Conservation (phyloP, 2,329 filamentous ascomycete species). For the Pseudonectria buxi region DNA sequence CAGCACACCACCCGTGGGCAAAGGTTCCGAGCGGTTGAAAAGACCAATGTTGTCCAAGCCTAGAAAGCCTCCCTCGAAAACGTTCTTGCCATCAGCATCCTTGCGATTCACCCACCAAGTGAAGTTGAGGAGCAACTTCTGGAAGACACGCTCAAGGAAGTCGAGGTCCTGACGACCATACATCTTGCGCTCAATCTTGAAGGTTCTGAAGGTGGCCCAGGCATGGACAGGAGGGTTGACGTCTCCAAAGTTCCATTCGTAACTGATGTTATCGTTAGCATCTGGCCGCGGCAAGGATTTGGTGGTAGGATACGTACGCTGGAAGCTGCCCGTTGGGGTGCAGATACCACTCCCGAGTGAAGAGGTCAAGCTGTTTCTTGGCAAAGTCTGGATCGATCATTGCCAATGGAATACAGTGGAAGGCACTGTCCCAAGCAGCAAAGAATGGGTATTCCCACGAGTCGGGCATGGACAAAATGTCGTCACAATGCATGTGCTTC, state of each 20-base stretch:
- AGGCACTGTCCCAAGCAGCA: conserved; percentile 93
- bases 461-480: conserved; percentile 95
- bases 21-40: conserved; percentile 92
- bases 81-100: conserved; percentile 88
- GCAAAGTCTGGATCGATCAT: conserved; percentile 98
- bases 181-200: conserved; percentile 98
- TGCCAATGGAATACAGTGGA: conserved; percentile 90
- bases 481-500: conserved; percentile 92
- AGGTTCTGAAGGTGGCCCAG: conserved; percentile 90
- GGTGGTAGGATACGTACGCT: conserved; percentile 48
- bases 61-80: conserved; percentile 94
- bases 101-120: conserved; percentile 99
- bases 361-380: conserved; percentile 94
- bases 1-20: conserved; percentile 86
- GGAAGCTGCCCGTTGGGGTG: conserved; percentile 94
- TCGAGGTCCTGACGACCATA: conserved; percentile 92
- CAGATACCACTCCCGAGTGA: conserved; percentile 98
- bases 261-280: conserved; percentile 32
- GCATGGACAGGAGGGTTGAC: conserved; percentile 96
- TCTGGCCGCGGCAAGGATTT: too few relatives aligned
- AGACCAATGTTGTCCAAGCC: conserved; percentile 95
- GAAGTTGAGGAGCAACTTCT: conserved; percentile 92
- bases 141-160: conserved; percentile 93
- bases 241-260: conserved; percentile 96
- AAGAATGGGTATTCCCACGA: conserved; percentile 99